A percentile compares a stretch with the other conserved stretches of the same genome.
Conservation (phyloP, 768 basidiomycete genomes). For the Hygrocybe coccinea region DNA sequence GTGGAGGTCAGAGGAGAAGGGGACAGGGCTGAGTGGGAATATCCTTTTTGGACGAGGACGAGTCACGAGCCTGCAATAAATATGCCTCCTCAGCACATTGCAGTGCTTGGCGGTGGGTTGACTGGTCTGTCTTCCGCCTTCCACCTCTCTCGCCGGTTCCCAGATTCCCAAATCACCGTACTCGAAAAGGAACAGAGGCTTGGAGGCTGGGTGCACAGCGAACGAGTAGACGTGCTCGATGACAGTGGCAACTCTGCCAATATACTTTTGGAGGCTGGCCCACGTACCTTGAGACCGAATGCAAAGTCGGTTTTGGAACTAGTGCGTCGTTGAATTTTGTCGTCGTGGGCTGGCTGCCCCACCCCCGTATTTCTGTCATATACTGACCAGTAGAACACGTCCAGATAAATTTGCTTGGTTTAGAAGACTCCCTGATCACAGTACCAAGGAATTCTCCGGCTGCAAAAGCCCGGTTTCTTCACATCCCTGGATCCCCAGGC, state of each 20-base stretch:
- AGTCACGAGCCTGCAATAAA: neutral
- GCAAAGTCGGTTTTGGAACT: slow-evolving; percentile 71
- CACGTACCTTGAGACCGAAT: slow-evolving; percentile 78
- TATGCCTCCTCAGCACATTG: slow-evolving; percentile 40
- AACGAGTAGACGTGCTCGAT: slow-evolving; percentile 42
- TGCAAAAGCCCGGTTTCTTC: slow-evolving; percentile 72
- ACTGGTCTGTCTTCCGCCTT: slow-evolving; percentile 80
- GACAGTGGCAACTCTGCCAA: slow-evolving; percentile 21
- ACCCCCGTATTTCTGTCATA: neutral
- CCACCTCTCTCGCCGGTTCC: slow-evolving; percentile 65
- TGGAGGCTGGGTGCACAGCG: slow-evolving; percentile 85
- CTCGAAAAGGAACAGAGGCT: slow-evolving; percentile 59
- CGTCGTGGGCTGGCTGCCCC: no score
- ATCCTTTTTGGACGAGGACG: neutral
- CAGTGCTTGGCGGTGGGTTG: slow-evolving; percentile 75
- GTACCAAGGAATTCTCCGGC: slow-evolving; percentile 65
- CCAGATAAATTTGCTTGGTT: slow-evolving; percentile 72
- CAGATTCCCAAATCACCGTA: slow-evolving; percentile 54
- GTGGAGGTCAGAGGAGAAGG: neutral
- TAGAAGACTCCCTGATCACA: slow-evolving; percentile 57
- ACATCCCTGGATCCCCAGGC: slow-evolving; percentile 47
- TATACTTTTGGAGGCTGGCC: slow-evolving; percentile 79
- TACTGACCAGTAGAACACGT: slow-evolving; percentile 12
- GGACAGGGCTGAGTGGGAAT: neutral
- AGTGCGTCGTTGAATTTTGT: slow-evolving; percentile 42